Evolutionary conservation across 108 stramenopile genomes (phyloP), one percentile per base, ranked within the genome.

Genomic region (Cyclostephanos tholiformis): DNA sequence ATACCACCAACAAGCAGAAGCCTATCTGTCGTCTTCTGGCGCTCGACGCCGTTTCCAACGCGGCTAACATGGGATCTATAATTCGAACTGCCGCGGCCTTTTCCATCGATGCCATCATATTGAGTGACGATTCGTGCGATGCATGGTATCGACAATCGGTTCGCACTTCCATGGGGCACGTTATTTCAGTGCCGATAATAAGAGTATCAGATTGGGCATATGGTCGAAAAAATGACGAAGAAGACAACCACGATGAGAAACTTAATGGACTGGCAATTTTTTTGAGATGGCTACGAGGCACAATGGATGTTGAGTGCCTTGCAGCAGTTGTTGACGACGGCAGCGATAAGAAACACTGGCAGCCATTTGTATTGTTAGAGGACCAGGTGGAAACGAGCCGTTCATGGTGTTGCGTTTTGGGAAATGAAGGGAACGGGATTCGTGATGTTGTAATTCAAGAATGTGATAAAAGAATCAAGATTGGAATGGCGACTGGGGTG

Each of bases 111-210:
- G 90, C 82, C n/a, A 59, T 93, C 7, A 62, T 93, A 44, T 63
- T 90, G 38, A 90, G 89, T 51, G 76, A 88, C 22, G 87, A 90
- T 66, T 89, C 75, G 4, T 93, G 89, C 59, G 89, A 93, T 71
- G 76, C 84, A 27, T 93, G 87, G 87, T 91, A 93, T 84, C 67
- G 92, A 48, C 75, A 86, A 65, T 59, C 81, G 10, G 86, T 93
- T 27, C 88, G 92, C 12, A 85, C 86, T 14, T 87, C 86, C 51
- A 91, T 91, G 92, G 92, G 92, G 6, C 88, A 93, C 69, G 80
- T 93, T 26, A 77, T 87, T 25, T 70, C 72, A 16, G 80, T 91
- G 23, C 88, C 88, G 32, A 83, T 79, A 16, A 72, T 93, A 22
- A 68, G 88, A 66, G 86, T 86, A 14, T 58, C 77, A 4, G 75